Base-by-base conservation (phyloP, 1,284 basidiomycete species). In the Phenoliferia sp. region DNA sequence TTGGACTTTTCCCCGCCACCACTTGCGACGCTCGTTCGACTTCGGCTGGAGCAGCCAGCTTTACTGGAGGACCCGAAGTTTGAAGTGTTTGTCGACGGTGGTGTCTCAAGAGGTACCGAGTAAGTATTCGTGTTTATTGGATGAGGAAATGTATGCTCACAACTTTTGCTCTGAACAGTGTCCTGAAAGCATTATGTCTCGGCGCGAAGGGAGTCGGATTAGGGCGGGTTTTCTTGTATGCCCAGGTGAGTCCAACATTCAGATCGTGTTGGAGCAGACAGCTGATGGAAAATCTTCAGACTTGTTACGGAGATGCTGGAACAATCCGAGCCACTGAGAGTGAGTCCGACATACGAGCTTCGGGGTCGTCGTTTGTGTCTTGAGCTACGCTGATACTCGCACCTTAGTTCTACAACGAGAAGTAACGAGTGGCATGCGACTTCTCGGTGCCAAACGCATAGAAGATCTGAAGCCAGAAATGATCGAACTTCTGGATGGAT, bases 181-280 rank as follows among this genome's bases (percentile, higher is more conserved):
- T 94, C 15, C 80, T 96, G 64, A 97, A 97, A 79, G 93, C 93
- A 0, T 80, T 96, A 1, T 94, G 92, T 74, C 82, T 97, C 32
- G 94, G 93, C 56, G 94, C 94, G 2, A 89, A 83, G 73, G 92
- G 90, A 6, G 92, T 95, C 10, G 94, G 94, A 2, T 82, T 96
- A 35, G 94, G 94, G 0, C 85, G 94, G 33, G 85, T 90, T 0
- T 94, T 95, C 83, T 82, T 96, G 33, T 83, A 81, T n/a, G 68
- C 70, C 1, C 56, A 67, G 39, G 61, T 64, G 17, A 50, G 63
- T 62, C 3, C 35, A 2, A 10, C 32, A 9, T 6, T 29, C 17
- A n/a, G 31, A 7, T 29, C 17, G 17, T 26, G 0, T 19, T 48
- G 9, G 5, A 2, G 10, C 16, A 10, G 22, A 32, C 36, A 7